Evolutionary conservation across 2,329 filamentous ascomycete genomes (phyloP), one percentile per base, ranked within the genome.

Genomic region (Polychaeton citri): DNA sequence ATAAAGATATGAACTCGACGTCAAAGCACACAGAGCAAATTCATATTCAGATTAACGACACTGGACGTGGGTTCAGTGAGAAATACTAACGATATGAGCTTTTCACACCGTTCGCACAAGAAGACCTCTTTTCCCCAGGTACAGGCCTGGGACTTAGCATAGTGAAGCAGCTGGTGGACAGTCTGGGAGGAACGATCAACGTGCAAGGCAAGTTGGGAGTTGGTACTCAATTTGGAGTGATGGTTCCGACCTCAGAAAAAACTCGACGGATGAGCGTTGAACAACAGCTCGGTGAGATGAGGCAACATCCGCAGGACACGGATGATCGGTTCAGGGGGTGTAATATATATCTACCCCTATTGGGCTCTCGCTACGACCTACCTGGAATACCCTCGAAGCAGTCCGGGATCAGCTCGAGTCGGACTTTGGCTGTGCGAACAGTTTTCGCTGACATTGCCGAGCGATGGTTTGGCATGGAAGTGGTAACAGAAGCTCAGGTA

Each of bases 81-180:
- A 71, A 79, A 8, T 83, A 74, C 43, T 56, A 81, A 8, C 63
- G 68, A 16, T 67, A 72, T 6, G 65, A 68, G 9, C 54, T 81
- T 0, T 83, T 76, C 48, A 72, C 68, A 0, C 73, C 76, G 0
- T 81, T 81, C 41, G 56, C 65, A 0, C 79, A 83, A 42, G 79
- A 82, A 46, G 67, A 80, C 33, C 55, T 62, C 0, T 55, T 81
- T 2, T 63, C 69, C 0, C 66, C 71, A 0, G 78, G 79, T 0
- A 72, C 72, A 0, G 78, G 78, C 0, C 60, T 83, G 0, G 79
- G 79, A 0, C 55, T 83, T 19, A 76, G 72, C 28, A 71, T 83
- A 6, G 77, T 82, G 54, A 64, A 50, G 43, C 55, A 40, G 12
- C 71, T 82, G 5, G 68, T 79, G 12, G 66, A 70, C 32, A 68